Conservation (phyloP, 1,284 basidiomycete genomes). For the Mycocalia duriaeana region DNA sequence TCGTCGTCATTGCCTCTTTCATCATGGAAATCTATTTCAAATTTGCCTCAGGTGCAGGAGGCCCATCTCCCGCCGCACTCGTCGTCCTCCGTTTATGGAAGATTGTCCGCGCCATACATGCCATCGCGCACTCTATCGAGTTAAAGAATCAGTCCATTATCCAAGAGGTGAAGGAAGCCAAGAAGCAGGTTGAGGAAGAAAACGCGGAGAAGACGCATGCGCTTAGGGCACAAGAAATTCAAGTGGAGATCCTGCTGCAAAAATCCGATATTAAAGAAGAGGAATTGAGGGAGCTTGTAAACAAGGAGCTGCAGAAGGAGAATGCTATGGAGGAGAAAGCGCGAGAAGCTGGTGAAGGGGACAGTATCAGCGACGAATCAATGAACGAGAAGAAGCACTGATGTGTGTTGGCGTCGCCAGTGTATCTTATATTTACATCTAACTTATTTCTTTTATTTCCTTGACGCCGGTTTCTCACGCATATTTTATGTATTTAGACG, state of each 20-base stretch:
- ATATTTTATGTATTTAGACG: too few species aligned
- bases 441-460: too few species aligned
- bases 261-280: neutral
- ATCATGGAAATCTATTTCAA: constrained; percentile 1
- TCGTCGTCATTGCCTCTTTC: neutral
- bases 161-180: neutral
- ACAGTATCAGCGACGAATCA: neutral
- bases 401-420: too few species aligned
- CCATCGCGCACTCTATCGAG: neutral
- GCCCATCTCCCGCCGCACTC: neutral
- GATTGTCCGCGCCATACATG: neutral
- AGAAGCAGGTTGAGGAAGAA: neutral
- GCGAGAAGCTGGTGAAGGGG: neutral
- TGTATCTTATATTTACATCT: too few species aligned
- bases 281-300: neutral
- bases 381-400: too few species aligned
- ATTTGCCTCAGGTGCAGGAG: neutral
- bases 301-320: neutral
- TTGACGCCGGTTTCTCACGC: too few species aligned
- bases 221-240: neutral
- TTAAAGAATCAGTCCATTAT: constrained; percentile 1
- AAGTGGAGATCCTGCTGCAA: neutral
- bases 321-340: neutral
- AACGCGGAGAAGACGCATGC: neutral
- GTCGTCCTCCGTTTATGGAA: constrained; percentile 1